Percentiles rank a stretch among this genome's conserved stretches.
Conservation (phyloP, 805 yeast genomes). For the Grigorovia humatica region DNA sequence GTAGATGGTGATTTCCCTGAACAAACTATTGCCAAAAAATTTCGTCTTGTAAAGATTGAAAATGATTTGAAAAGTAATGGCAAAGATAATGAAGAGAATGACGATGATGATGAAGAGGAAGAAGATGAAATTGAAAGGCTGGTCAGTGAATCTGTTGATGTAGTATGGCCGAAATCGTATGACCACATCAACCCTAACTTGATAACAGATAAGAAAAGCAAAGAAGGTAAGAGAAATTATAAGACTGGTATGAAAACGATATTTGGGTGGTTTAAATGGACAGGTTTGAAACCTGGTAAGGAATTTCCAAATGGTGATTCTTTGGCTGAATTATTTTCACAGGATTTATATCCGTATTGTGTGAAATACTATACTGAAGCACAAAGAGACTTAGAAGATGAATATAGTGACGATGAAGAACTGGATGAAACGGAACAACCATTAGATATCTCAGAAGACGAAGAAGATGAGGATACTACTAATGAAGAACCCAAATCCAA, state of each 20-base stretch:
- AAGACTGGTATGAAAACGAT: constrained; percentile 71
- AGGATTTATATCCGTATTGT: constrained; percentile 79
- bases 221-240: constrained; percentile 49
- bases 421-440: constrained; percentile 12
- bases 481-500: constrained; percentile 1
- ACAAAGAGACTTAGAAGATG: constrained; percentile 51
- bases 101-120: constrained; percentile 29
- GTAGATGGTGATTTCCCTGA: constrained; percentile 39
- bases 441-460: constrained; percentile 7
- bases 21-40: constrained; percentile 52
- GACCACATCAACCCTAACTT: constrained; percentile 43
- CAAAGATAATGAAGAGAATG: constrained; percentile 5
- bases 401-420: constrained; percentile 37
- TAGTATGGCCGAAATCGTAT: constrained; percentile 64
- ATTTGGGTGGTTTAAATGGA: constrained; percentile 82
- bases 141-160: constrained; percentile 41
- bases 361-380: constrained; percentile 74
- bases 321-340: constrained; percentile 58
- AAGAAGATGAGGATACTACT: too few species aligned
- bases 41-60: constrained; percentile 32
- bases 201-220: constrained; percentile 36
- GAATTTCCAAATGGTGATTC: constrained; percentile 74
- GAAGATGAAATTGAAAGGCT: constrained; percentile 48
- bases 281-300: constrained; percentile 66
- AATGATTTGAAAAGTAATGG: constrained; percentile 12